Evolutionary conservation across 2,329 filamentous ascomycete genomes (phyloP).

Genomic region (Penicillium sp.): DNA sequence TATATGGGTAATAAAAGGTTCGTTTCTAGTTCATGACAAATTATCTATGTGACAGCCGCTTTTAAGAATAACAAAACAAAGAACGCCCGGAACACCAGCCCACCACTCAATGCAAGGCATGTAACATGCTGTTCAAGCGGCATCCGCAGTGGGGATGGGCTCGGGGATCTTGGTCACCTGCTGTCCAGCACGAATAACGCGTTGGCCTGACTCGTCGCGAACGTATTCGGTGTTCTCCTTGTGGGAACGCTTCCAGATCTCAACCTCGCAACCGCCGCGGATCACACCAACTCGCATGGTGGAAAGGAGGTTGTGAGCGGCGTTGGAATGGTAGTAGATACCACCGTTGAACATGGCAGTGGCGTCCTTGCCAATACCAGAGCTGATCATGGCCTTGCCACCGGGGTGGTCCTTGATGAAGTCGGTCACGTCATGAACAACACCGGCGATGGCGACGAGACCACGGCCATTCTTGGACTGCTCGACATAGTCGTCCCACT

Average conservation of each 20-base stretch:
- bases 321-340: conserved; percentile 86
- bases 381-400: conserved; percentile 80
- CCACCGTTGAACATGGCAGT: conserved; percentile 90
- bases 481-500: conserved; percentile 81
- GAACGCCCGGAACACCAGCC: conserved; percentile 6
- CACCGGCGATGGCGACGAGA: conserved; percentile 74
- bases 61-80: conserved; percentile 15
- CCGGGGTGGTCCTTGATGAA: conserved; percentile 91
- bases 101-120: conserved; percentile 25
- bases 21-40: conserved; percentile 28
- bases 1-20: conserved; percentile 9
- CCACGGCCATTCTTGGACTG: conserved; percentile 75
- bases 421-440: conserved; percentile 78
- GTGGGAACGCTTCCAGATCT: conserved; percentile 88
- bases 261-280: conserved; percentile 81
- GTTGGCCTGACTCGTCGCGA: conserved; percentile 76
- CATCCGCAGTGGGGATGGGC: conserved; percentile 78
- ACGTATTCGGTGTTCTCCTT: conserved; percentile 73
- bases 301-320: conserved; percentile 81
- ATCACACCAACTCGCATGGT: conserved; percentile 87
- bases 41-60: conserved; percentile 25
- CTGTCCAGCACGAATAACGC: conserved; percentile 79
- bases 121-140: conserved; percentile 51
- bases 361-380: conserved; percentile 80
- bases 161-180: conserved; percentile 81